Evolutionary conservation across 192 early-diverging fungal genomes (phyloP), one percentile per base, ranked within the genome.

Genomic region (Oehlia diaphana): DNA sequence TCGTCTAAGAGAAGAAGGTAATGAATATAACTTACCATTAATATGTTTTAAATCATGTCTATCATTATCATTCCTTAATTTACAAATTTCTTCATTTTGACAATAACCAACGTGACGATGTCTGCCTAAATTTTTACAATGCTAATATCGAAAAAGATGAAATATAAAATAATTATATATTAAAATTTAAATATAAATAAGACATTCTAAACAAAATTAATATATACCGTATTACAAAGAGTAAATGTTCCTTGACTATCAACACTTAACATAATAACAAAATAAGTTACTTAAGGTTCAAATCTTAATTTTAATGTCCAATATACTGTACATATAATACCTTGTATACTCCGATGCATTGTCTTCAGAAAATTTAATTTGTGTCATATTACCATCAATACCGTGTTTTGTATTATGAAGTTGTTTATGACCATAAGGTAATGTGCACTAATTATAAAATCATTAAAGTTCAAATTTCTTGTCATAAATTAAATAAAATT

Each of bases 51-150:
- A 44, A 26, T 76, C 33, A n/a, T 58, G 19, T 44, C 62, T 37
- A 66, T 76, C 4, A 14, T 70, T 58, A 66, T 76, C 4, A 14
- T 70, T 58, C 62, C 2, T 33, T 10, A 19, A 35, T 79, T 79
- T 79, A 49, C 77, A 76, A 53, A 23, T 28, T 19, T 19, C 47
- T 31, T 39, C 35, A 58, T 77, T 37, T 39, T 67, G 53, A 44
- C 80, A 81, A 58, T 78, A 81, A 68, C 77, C 75, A 6, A 81
- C 70, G 76, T 81, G 80, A 31, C 74, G 44, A 62, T 81, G 80
- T 9, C 66, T 39, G 23, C 53, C 80, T 53, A 44, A 21, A n/a
- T 63, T 47, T 71, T 79, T 50, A 28, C 77, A 79, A 23, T 44
- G 9, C 77, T 74, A 33, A 39, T n/a, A n/a, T 39, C 19, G 19